Evolutionary conservation across 2,329 filamentous ascomycete species (phyloP), one percentile per base, ranked within the genome.

Genomic region (Cladosporium velox): DNA sequence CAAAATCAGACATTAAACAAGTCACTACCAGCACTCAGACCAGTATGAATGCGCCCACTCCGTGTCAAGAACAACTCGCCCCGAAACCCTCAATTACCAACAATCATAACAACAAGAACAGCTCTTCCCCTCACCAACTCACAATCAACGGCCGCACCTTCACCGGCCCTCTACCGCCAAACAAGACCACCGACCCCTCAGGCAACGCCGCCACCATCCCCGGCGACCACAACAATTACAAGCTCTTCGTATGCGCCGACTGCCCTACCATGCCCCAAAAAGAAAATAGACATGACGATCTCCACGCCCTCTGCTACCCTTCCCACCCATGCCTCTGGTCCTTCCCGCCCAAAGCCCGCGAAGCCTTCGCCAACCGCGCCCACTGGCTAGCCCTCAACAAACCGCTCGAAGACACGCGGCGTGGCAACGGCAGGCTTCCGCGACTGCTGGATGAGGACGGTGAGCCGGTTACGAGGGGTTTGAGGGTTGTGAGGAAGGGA

Each of bases 251-350:
- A 44, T 62, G 59, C 24, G 28, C 44, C 5, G 30, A 49, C 47
- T 62, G 59, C 11, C 59, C 59, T 8, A 21, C 44, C n/a, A 21
- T 47, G 2, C 10, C n/a, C 11, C 8, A 47, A 7, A 4, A 59
- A 52, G 12, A 32, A 14, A 10, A 30, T 4, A 26, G 35, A 38
- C 2, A 12, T 1, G n/a, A 47, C 41, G 28, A 30, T 6, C 52
- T 55, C n/a, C 61, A 64, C 49, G 10, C 21, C 32, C 61, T 64
- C 35, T 64, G 61, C 61, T 52, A 57, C n/a, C 11, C 28, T 14
- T 12, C 35, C 11, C 61, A 64, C 51, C 61, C 61, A 14, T 64
- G 61, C 54, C 28, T 64, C 35, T 64, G 51, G 61, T 44, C 51
- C 18, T 34, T 34, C 34, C 51, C 34, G 3, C 11, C 30, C 24